Evolutionary conservation across 2,329 filamentous ascomycete species (phyloP), one percentile per base, ranked within the genome.

Genomic region (Epichloe elymi): DNA sequence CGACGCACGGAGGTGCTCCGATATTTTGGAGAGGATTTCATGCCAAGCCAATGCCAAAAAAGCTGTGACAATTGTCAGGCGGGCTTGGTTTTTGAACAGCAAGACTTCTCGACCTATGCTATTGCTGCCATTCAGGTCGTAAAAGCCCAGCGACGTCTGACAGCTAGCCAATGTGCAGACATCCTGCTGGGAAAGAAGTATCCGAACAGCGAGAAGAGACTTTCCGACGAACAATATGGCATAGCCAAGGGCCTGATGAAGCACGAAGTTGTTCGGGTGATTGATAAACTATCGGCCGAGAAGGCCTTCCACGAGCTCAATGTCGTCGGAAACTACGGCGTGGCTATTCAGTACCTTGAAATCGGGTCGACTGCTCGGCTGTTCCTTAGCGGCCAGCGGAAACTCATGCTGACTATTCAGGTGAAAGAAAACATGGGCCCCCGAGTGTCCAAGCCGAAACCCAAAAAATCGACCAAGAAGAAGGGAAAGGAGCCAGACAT

Each of bases 1-100:
- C 83, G 93, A 55, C 79, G 93, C 54, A 84, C 86, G 1, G 87
- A 95, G 65, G 84, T 98, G 15, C 79, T 98, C 36, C 79, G 79
- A n/a, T 98, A 98, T 66, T 98, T 98, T 71, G 89, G 85, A 52
- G 94, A 98, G 66, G 74, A 74, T 1, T 98, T 97, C 63, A 71
- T 79, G 48, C 73, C 74, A 38, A 76, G 79, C 12, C 76, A 87
- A 48, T 98, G 93, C 67, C 73, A 80, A 46, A 74, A 78, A 48
- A 78, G 76, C 1, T 98, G 93, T 66, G 94, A 98, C 70, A 97
- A 95, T 63, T 98, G 93, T 73, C 80, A 76, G 56, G 86, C 83
- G 3, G 81, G 80, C 23, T 73, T 79, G 44, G 75, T 76, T 3
- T 93, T 88, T 60, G 82, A 89, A 58, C 73, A 77, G 48, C 75